phyloP scores from a whole-genome alignment of 2,329 filamentous ascomycete species.

The Trichoderma sp. region DNA sequence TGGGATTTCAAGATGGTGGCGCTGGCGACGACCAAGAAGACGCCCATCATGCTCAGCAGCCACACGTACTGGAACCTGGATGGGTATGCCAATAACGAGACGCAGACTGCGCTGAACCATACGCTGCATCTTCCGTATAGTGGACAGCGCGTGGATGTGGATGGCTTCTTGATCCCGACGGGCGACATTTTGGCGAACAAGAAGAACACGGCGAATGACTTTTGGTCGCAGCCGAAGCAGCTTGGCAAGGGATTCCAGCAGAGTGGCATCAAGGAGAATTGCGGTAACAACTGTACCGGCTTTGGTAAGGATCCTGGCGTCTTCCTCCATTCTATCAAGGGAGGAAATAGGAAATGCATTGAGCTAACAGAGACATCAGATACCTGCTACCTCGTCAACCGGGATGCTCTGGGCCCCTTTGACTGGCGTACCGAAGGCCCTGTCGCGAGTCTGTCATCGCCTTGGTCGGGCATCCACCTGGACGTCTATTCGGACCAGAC shows the following conservation, averaged over 20 bases:
- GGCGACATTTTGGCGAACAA: slow-evolving; percentile 71
- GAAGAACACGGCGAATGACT: slow-evolving; percentile 69
- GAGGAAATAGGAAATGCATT: not conserved
- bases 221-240: slow-evolving; percentile 79
- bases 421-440: slow-evolving; percentile 62
- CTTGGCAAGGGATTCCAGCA: slow-evolving; percentile 68
- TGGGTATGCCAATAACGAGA: slow-evolving; percentile 72
- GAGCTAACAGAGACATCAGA: slow-evolving; percentile 38
- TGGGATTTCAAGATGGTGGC: slow-evolving; percentile 76
- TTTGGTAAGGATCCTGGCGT: slow-evolving; percentile 59
- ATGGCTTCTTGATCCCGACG: slow-evolving; percentile 71
- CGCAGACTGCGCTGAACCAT: slow-evolving; percentile 64
- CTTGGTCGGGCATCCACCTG: slow-evolving; percentile 78
- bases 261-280: slow-evolving; percentile 66
- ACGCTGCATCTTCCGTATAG: slow-evolving; percentile 71
- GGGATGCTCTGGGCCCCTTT: slow-evolving; percentile 53
- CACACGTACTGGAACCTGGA: slow-evolving; percentile 83
- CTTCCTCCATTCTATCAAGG: no score
- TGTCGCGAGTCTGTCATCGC: slow-evolving; percentile 65
- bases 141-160: slow-evolving; percentile 65
- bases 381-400: slow-evolving; percentile 69
- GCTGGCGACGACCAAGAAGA: slow-evolving; percentile 68
- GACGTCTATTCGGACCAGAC: slow-evolving; percentile 82
- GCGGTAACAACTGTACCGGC: slow-evolving; percentile 77
- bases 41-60: slow-evolving; percentile 76